Conservation (phyloP, 768 basidiomycete genomes). For the Roridomyces roridus region DNA sequence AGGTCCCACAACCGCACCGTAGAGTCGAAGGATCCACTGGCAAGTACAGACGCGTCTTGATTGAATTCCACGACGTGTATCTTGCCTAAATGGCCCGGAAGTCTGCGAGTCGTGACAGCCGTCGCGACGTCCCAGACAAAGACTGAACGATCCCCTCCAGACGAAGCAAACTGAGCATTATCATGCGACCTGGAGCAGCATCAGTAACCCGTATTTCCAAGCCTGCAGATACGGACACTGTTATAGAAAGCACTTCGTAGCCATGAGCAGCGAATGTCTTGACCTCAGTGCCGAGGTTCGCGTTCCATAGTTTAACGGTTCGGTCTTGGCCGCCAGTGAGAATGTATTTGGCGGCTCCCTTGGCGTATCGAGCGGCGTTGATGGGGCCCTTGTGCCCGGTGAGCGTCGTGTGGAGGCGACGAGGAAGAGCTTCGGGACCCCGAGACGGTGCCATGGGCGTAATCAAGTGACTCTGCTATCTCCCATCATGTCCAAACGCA, state of each 20-base stretch:
- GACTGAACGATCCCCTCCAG: slow-evolving; percentile 91
- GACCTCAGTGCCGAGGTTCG: slow-evolving; percentile 84
- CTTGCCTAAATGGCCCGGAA: slow-evolving; percentile 90
- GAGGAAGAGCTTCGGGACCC: slow-evolving; percentile 57
- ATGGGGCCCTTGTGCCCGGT: slow-evolving; percentile 81
- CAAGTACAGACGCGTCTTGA: slow-evolving; percentile 83
- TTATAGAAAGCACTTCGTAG: slow-evolving; percentile 91
- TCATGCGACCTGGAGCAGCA: slow-evolving; percentile 73
- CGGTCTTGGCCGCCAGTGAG: slow-evolving; percentile 95
- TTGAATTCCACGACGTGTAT: slow-evolving; percentile 93
- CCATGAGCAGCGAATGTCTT: slow-evolving; percentile 92
- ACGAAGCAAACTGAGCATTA: slow-evolving; percentile 93
- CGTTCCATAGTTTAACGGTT: slow-evolving; percentile 91
- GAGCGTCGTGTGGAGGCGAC: slow-evolving; percentile 69
- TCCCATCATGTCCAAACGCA: slow-evolving; percentile 55
- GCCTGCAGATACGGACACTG: slow-evolving; percentile 65
- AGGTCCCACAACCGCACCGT: slow-evolving; percentile 94
- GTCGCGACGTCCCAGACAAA: slow-evolving; percentile 96
- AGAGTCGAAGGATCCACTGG: slow-evolving; percentile 92
- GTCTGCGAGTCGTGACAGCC: slow-evolving; percentile 80
- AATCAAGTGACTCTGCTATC: neutral
- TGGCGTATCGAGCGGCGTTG: slow-evolving; percentile 90
- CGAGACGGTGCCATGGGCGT: slow-evolving; percentile 57
- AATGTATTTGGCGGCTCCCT: slow-evolving; percentile 86
- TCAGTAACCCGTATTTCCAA: neutral